Evolutionary conservation across 495 filamentous ascomycete species (phyloP), one percentile per base, ranked within the genome.

Genomic region (Aspergillus kassunensis): DNA sequence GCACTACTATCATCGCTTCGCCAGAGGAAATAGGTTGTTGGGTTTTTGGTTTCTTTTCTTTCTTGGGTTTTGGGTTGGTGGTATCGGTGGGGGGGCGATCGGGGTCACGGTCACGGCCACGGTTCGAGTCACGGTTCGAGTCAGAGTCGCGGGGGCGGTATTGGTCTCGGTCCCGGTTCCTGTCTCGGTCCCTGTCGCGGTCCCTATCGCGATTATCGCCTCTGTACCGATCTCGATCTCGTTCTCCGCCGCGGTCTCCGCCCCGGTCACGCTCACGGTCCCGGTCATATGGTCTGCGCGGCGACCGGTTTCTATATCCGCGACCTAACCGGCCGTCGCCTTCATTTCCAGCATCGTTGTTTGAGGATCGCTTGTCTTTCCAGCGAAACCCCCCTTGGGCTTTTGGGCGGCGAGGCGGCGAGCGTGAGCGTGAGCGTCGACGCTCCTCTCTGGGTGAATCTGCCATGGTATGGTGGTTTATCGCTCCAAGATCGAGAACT

Each of bases 1-100:
- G 80, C 13, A 97, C 91, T 19, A 93, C 80, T 48, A 96, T 97
- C 87, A 95, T 91, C 27, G 85, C 85, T 63, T 92, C 88, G 3
- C 51, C 51, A 0, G 74, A 63, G 0, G 65, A 65, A 34, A 67
- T 61, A 13, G 61, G 63, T 12, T 45, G 53, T 34, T 58, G 62
- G 3, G 63, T 37, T 30, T 70, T 66, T 3, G 61, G 45, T 39
- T 72, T 69, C 65, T 72, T 73, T n/a, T 67, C 60, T 43, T 71
- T 67, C 47, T 73, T 60, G 40, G 57, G 61, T 54, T 13, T 62
- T 53, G 21, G 69, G 62, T 23, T 52, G 54, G 40, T 49, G 58
- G 10, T 47, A 12, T 48, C 55, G 56, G 37, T 67, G 60, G 9
- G 57, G 44, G 23, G 24, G 12, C 37, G 16, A 29, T 51, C 53